Percentiles rank a stretch among this genome's conserved stretches.
Conservation (phyloP, 2,329 filamentous ascomycete species). For the Trichoderma simmonsii region DNA sequence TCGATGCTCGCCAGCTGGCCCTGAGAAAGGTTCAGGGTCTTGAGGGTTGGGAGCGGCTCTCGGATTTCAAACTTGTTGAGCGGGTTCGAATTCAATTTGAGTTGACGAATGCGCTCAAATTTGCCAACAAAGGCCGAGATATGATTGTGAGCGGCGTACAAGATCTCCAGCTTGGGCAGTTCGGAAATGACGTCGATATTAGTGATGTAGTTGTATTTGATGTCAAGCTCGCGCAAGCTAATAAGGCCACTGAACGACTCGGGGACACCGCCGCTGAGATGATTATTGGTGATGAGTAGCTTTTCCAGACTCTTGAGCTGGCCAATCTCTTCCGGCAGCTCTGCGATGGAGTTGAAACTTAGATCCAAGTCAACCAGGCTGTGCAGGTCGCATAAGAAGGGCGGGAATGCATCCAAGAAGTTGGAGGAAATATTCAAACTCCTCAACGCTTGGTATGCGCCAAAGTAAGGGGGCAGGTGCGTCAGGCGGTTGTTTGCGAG, state of each 20-base stretch:
- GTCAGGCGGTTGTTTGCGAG: slow-evolving; percentile 89
- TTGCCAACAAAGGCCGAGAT: slow-evolving; percentile 86
- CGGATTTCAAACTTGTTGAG: slow-evolving; percentile 89
- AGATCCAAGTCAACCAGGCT: slow-evolving; percentile 90
- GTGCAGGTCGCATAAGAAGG: slow-evolving; percentile 77
- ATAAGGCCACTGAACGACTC: slow-evolving; percentile 67
- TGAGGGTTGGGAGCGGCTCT: slow-evolving; percentile 73
- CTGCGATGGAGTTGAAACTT: slow-evolving; percentile 89
- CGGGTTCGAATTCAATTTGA: slow-evolving; percentile 92
- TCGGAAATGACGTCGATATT: slow-evolving; percentile 84
- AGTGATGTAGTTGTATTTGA: slow-evolving; percentile 87
- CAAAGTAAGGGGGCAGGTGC: slow-evolving; percentile 76
- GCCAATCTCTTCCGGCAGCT: slow-evolving; percentile 74
- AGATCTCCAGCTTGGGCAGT: slow-evolving; percentile 80
- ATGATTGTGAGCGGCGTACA: slow-evolving; percentile 88
- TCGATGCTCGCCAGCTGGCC: slow-evolving; percentile 90
- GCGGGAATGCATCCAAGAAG: slow-evolving; percentile 78
- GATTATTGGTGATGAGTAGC: slow-evolving; percentile 94
- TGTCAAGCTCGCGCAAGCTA: slow-evolving; percentile 85
- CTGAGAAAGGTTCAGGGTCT: slow-evolving; percentile 83
- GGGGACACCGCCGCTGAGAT: slow-evolving; percentile 72
- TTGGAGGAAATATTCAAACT: slow-evolving; percentile 93
- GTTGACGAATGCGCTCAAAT: slow-evolving; percentile 78
- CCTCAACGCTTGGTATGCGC: slow-evolving; percentile 71
- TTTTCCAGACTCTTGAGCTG: slow-evolving; percentile 77